Evolutionary conservation across 2,329 filamentous ascomycete species (phyloP).

Genomic region (Pseudogymnoascus sp.): DNA sequence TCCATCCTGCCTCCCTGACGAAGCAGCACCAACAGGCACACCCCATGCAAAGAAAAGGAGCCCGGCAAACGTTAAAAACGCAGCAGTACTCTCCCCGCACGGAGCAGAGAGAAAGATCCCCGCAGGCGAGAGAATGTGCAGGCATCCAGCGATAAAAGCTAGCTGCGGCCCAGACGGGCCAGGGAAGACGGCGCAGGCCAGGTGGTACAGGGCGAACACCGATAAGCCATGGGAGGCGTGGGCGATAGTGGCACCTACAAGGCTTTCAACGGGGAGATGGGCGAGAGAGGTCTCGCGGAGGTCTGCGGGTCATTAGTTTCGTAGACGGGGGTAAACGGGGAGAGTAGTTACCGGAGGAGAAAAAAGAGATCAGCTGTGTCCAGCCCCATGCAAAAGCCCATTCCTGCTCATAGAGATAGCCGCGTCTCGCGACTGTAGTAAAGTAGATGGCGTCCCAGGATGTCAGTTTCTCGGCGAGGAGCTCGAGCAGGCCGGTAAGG

Average conservation of each 20-base stretch:
- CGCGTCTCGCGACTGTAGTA: conserved; percentile 50
- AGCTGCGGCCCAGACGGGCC: conserved; percentile 34
- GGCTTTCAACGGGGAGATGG: conserved; percentile 32
- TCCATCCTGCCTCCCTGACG: conserved; percentile 33
- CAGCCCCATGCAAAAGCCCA: conserved; percentile 68
- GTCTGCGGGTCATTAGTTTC: background rate
- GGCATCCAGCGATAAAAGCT: conserved; percentile 58
- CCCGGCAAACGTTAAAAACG: conserved; percentile 67
- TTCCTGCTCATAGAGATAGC: conserved; percentile 70
- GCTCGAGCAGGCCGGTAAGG: conserved; percentile 13
- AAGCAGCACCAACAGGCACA: background rate
- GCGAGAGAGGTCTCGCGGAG: background rate
- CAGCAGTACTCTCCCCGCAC: conserved; percentile 73
- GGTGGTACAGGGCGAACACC: conserved; percentile 60
- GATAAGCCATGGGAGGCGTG: conserved; percentile 71
- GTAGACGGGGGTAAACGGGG: background rate
- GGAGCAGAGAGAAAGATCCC: conserved; percentile 85
- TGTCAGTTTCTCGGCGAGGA: conserved; percentile 42
- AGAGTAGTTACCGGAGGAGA: conserved; percentile 19
- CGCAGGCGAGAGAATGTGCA: conserved; percentile 81
- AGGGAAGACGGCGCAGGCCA: conserved; percentile 50
- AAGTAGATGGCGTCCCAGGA: conserved; percentile 82
- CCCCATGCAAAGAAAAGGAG: conserved; percentile 54
- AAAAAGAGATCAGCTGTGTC: conserved; percentile 32
- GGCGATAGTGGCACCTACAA: conserved; percentile 58